Evolutionary conservation across 2,329 filamentous ascomycete species (phyloP).

Genomic region (Botrytis deweyae): DNA sequence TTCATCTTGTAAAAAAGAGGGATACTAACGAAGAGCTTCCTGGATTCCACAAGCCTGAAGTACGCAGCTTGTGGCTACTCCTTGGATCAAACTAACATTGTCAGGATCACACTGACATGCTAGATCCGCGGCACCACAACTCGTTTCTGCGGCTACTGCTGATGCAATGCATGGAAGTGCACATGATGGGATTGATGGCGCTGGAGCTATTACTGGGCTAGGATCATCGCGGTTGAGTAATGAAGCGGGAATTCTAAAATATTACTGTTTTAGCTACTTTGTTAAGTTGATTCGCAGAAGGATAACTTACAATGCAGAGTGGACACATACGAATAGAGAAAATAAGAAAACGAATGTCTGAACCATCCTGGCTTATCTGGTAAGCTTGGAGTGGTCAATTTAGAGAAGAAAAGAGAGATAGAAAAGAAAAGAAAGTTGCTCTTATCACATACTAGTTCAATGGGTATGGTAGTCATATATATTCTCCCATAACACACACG

Average conservation of each 20-base stretch:
- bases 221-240: neutral
- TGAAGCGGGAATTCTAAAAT: neutral
- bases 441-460: neutral
- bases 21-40: neutral
- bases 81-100: neutral
- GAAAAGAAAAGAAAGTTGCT: neutral
- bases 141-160: neutral
- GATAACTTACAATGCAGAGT: neutral
- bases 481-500: neutral
- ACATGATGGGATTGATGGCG: constrained; percentile 1
- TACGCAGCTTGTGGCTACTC: neutral
- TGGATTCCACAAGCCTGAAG: neutral
- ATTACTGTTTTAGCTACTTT: neutral
- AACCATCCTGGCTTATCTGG: constrained; percentile 2
- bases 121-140: neutral
- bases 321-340: neutral
- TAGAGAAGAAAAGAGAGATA: neutral
- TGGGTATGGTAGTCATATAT: neutral
- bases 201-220: neutral
- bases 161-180: constrained; percentile 2
- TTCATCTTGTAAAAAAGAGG: neutral
- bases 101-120: neutral
- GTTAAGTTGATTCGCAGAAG: no score
- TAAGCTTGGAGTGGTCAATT: neutral
- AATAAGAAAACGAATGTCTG: neutral